These are phyloP conservation scores for Magnusiomyces sp. DNA, from an alignment of 1,139 yeast genomes.

Conservation along the genomic window DNA sequence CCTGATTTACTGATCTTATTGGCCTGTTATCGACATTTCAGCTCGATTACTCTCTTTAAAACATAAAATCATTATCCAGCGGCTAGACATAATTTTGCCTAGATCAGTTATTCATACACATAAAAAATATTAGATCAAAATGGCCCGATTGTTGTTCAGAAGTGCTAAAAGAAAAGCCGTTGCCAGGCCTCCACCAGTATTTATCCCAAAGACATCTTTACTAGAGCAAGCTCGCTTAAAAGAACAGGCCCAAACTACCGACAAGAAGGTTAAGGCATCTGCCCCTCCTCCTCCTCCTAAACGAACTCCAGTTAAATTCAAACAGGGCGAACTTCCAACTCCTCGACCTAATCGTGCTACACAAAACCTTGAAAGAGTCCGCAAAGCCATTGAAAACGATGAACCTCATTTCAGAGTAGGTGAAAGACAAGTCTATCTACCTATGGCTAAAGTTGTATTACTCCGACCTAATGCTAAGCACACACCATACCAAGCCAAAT, in stretches of 20 bases:
- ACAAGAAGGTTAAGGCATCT: not conserved
- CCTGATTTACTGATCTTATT: too few species aligned
- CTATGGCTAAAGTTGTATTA: slow-evolving; percentile 70
- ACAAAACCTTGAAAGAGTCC: slow-evolving; percentile 31
- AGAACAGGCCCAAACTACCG: slow-evolving; percentile 1
- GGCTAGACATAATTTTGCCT: too few species aligned
- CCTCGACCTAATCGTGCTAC: slow-evolving; percentile 11
- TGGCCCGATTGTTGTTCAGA: slow-evolving; percentile 10
- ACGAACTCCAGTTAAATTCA: not conserved
- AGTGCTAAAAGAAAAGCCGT: slow-evolving; percentile 10
- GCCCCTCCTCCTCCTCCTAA: not conserved
- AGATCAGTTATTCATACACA: too few species aligned
- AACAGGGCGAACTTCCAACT: slow-evolving; percentile 5
- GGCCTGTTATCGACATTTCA: too few species aligned
- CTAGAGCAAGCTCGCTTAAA: not conserved
- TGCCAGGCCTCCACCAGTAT: slow-evolving; percentile 12
- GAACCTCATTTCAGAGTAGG: slow-evolving; percentile 79
- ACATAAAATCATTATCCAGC: too few species aligned
- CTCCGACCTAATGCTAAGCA: slow-evolving; percentile 87
- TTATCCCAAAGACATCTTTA: slow-evolving; percentile 7
- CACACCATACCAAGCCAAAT: slow-evolving; percentile 92
- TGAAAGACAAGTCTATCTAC: slow-evolving; percentile 62
- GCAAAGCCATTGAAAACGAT: slow-evolving; percentile 52
- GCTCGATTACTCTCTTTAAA: too few species aligned
- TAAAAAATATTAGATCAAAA: not conserved